Evolutionary conservation across 306 rosid species (phyloP).

Genomic region (Adenanthera pavonina): DNA sequence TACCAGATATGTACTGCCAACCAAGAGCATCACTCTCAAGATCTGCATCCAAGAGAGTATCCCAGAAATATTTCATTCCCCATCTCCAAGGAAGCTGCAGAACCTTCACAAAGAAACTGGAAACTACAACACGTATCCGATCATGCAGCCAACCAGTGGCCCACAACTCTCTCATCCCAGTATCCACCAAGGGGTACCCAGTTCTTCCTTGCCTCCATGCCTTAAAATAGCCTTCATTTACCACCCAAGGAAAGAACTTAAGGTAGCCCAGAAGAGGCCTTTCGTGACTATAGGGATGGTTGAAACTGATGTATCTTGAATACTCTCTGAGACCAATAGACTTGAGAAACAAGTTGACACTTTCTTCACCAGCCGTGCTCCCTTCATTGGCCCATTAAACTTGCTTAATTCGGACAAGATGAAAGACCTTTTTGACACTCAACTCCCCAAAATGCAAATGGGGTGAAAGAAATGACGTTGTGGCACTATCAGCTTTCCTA

Average conservation of each 20-base stretch:
- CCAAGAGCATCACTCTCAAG: slow-evolving; percentile 98
- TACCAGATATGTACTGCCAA: slow-evolving; percentile 96
- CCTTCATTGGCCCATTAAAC: slow-evolving; percentile 94
- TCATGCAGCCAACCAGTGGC: slow-evolving; percentile 98
- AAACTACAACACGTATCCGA: slow-evolving; percentile 90
- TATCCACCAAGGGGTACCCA: slow-evolving; percentile 96
- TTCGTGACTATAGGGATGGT: slow-evolving; percentile 85
- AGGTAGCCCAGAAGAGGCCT: slow-evolving; percentile 91
- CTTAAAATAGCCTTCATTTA: slow-evolving; percentile 75
- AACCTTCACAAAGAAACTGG: slow-evolving; percentile 95
- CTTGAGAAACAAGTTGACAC: slow-evolving; percentile 86
- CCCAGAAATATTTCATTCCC: slow-evolving; percentile 99
- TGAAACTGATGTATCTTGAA: slow-evolving; percentile 89
- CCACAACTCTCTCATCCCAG: slow-evolving; percentile 98
- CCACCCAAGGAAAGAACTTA: slow-evolving; percentile 88
- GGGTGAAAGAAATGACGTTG: slow-evolving; percentile 95
- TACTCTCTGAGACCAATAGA: slow-evolving; percentile 94
- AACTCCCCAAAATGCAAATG: slow-evolving; percentile 97
- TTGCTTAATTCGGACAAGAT: slow-evolving; percentile 92
- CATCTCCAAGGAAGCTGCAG: slow-evolving; percentile 99
- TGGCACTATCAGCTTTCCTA: slow-evolving; percentile 92
- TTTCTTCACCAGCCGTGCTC: slow-evolving; percentile 82
- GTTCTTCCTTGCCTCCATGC: slow-evolving; percentile 99
- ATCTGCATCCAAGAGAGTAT: slow-evolving; percentile 93
- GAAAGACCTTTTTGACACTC: slow-evolving; percentile 93